A percentile compares a stretch with the other conserved stretches of the same genome.
These are phyloP conservation scores for Colletotrichum sp. DNA, from an alignment of 2,329 filamentous ascomycete genomes.

Conservation along the genomic window DNA sequence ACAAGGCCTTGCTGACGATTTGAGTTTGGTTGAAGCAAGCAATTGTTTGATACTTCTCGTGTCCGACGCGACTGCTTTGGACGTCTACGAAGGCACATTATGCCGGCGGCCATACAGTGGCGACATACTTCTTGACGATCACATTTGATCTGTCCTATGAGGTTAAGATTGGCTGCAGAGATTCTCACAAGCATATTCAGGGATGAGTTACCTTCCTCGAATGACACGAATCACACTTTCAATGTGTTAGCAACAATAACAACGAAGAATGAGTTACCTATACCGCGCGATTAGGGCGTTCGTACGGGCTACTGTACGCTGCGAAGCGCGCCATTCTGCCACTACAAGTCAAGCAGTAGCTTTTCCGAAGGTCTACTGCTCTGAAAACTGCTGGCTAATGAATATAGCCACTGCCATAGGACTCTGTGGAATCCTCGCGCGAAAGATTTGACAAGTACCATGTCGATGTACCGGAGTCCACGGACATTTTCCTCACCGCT, in stretches of 20 bases:
- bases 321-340: background rate
- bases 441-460: background rate
- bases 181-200: background rate
- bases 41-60: background rate
- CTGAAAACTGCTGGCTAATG: rapidly evolving
- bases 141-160: background rate
- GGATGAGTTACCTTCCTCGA: background rate
- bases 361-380: background rate
- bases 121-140: background rate
- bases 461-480: background rate
- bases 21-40: background rate
- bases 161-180: background rate
- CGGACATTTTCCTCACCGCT: background rate
- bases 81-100: background rate
- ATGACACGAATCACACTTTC: background rate
- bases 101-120: background rate
- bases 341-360: background rate
- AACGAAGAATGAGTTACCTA: background rate
- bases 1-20: background rate
- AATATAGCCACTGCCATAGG: rapidly evolving
- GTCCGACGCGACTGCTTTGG: background rate
- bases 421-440: background rate
- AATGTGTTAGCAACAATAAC: no score
- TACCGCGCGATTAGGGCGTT: background rate
- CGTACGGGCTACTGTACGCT: background rate